Percentiles rank a stretch among this genome's conserved stretches.
Conservation (phyloP, 1,139 yeast genomes). For the Geotrichum carabidarum region DNA sequence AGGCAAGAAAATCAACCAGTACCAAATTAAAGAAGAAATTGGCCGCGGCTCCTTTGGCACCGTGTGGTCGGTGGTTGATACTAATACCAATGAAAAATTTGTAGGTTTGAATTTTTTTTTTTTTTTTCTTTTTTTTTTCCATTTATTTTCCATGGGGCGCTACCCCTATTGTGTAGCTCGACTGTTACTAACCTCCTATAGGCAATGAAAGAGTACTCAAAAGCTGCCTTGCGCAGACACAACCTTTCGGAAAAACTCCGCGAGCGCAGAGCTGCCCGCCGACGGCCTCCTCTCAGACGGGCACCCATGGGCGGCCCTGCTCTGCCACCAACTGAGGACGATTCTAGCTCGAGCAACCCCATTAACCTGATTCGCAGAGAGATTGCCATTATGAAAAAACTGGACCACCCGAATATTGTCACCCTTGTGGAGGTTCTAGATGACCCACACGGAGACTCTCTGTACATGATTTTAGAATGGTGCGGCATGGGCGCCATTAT, state of each 20-base stretch:
- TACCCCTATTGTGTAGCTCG: too few relatives aligned
- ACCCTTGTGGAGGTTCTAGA: conserved; percentile 78
- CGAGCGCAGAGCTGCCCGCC: conserved; percentile 14
- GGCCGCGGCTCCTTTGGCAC: conserved; percentile 91
- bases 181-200: not conserved
- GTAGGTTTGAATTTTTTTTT: conserved; percentile 7
- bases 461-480: conserved; percentile 72
- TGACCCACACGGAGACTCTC: conserved; percentile 58
- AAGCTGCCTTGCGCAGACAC: conserved; percentile 41
- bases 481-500: conserved; percentile 50
- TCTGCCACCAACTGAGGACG: not conserved
- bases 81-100: conserved; percentile 42
- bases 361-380: conserved; percentile 58
- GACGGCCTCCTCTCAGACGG: conserved; percentile 4
- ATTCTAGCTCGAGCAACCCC: conserved; percentile 20
- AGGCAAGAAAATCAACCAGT: conserved; percentile 42
- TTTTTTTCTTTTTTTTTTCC: not conserved
- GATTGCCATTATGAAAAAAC: conserved; percentile 72
- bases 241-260: conserved; percentile 14
- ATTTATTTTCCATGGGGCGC: not conserved
- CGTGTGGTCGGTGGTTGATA: conserved; percentile 77
- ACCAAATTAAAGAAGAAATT: conserved; percentile 56
- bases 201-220: conserved; percentile 69
- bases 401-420: conserved; percentile 77
- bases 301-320: not conserved